A percentile compares a stretch with the other conserved stretches of the same genome.
These are phyloP conservation scores for Decorospora gaudefroyi DNA, from an alignment of 2,329 filamentous ascomycete genomes.

Conservation along the genomic window DNA sequence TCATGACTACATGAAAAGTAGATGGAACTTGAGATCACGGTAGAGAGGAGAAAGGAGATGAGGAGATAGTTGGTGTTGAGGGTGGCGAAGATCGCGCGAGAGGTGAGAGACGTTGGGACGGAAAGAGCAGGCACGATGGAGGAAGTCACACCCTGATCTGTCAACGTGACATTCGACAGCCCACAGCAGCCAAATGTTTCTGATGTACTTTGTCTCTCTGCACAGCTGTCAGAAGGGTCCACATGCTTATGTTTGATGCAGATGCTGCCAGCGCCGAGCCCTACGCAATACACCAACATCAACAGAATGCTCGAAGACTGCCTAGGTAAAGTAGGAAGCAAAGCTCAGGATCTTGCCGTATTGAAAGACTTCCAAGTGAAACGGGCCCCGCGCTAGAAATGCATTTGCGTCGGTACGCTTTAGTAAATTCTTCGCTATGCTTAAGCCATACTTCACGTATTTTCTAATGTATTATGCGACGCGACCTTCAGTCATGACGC, in stretches of 20 bases:
- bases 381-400: too few relatives aligned
- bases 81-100: background rate
- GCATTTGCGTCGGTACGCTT: too few relatives aligned
- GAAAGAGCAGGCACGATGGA: conserved; percentile 25
- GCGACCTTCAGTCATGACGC: conserved; percentile 32
- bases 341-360: too few relatives aligned
- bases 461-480: background rate
- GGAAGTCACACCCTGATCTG: conserved; percentile 26
- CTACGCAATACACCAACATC: too few relatives aligned
- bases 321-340: too few relatives aligned
- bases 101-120: conserved; percentile 11
- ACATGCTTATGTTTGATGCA: too few relatives aligned
- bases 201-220: too few relatives aligned
- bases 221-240: too few relatives aligned
- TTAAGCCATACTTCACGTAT: background rate
- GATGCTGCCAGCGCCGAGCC: too few relatives aligned
- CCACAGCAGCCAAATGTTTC: too few relatives aligned
- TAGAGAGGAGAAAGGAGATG: background rate
- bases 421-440: background rate
- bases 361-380: too few relatives aligned
- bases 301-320: too few relatives aligned
- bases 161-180: background rate
- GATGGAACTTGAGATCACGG: background rate
- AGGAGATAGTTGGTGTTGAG: background rate
- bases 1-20: conserved; percentile 8